Percentiles rank a stretch among this genome's conserved stretches.
phyloP scores from a whole-genome alignment of 441 rosid species.

The Isatis lusitanica region DNA sequence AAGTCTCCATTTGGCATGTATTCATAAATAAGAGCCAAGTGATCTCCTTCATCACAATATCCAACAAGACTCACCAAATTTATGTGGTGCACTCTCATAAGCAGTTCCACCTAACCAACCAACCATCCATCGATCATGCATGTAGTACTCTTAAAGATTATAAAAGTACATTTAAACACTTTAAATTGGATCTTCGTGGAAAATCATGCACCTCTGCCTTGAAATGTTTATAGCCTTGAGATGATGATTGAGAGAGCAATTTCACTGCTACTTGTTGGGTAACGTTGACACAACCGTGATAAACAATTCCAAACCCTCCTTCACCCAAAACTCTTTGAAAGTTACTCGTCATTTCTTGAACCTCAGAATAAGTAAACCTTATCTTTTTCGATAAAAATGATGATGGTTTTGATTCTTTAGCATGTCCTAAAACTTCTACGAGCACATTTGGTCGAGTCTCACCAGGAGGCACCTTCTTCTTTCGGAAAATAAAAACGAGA shows the following conservation, averaged over 20 bases:
- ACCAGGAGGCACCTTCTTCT: conserved; percentile 16
- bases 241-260: conserved; percentile 39
- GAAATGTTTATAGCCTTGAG: conserved; percentile 48
- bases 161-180: too few relatives aligned
- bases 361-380: conserved; percentile 28
- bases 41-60: conserved; percentile 26
- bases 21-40: conserved; percentile 21
- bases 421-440: background rate
- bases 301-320: conserved; percentile 53
- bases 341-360: conserved; percentile 36
- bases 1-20: conserved; percentile 53
- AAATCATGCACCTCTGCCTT: conserved; percentile 37
- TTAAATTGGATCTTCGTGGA: too few relatives aligned
- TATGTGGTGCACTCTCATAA: conserved; percentile 28
- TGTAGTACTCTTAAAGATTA: background rate
- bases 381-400: background rate
- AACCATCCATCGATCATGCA: too few relatives aligned
- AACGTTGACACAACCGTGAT: conserved; percentile 34
- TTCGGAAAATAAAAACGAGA: background rate
- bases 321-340: conserved; percentile 36
- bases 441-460: background rate
- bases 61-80: conserved; percentile 41
- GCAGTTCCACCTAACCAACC: conserved; percentile 25
- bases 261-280: conserved; percentile 43
- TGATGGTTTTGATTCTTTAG: background rate